Evolutionary conservation across 805 yeast species (phyloP).

Genomic region (Pichia californica): DNA sequence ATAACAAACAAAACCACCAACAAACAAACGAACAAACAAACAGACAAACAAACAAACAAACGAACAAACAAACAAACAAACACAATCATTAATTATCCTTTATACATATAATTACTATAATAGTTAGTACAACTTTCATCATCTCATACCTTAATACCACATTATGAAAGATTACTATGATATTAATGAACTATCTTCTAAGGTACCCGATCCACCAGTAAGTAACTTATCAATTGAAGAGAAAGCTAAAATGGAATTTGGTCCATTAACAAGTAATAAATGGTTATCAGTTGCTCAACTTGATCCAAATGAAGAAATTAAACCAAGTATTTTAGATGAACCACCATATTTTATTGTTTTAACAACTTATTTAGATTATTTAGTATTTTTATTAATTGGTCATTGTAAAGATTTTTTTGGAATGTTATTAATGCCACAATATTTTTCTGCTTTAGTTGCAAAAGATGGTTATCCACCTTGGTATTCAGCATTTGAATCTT

Average conservation of each 20-base stretch:
- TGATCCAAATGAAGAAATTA: constrained; percentile 50
- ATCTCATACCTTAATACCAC: too few species aligned
- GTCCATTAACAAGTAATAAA: constrained; percentile 57
- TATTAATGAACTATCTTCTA: constrained; percentile 7
- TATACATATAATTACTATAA: too few species aligned
- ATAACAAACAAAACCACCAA: too few species aligned
- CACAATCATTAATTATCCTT: too few species aligned
- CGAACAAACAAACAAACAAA: too few species aligned
- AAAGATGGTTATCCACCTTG: constrained; percentile 93
- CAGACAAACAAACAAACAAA: too few species aligned
- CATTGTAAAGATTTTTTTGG: constrained; percentile 88
- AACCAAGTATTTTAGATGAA: constrained; percentile 64
- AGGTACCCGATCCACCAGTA: constrained; percentile 31
- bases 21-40: too few species aligned
- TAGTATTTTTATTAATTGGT: constrained; percentile 81
- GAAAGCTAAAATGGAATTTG: constrained; percentile 64
- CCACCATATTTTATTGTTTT: constrained; percentile 79
- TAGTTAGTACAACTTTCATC: too few species aligned
- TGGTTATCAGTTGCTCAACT: constrained; percentile 57
- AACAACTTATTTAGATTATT: constrained; percentile 78
- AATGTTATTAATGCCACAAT: constrained; percentile 58
- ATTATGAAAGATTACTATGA: constrained; percentile 6
- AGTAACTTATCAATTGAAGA: constrained; percentile 25
- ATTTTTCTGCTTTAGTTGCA: constrained; percentile 61
- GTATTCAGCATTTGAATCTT: constrained; percentile 88